Evolutionary conservation across 345 rosid species (phyloP).

Genomic region (Brassica cretica): DNA sequence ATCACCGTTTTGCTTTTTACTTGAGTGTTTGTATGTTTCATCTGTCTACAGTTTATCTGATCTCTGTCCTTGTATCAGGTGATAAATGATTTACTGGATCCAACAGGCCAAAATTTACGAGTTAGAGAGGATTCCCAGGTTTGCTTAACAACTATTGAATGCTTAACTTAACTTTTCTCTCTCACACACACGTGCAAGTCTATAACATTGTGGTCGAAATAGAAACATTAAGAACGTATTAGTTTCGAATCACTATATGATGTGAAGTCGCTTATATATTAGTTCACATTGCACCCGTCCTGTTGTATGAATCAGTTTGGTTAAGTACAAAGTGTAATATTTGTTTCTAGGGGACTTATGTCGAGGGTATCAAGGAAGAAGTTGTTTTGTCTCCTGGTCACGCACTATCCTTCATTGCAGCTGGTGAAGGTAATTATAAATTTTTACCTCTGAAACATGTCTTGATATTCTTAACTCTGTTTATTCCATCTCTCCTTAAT

Average conservation of each 20-base stretch:
- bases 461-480: not conserved
- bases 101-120: slow-evolving; percentile 98
- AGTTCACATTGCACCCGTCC: not conserved
- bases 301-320: not conserved
- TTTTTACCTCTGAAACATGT: not conserved
- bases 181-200: not conserved
- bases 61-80: slow-evolving; percentile 59
- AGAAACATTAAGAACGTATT: not conserved
- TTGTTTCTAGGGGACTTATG: slow-evolving; percentile 84
- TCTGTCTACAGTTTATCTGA: slow-evolving; percentile 18
- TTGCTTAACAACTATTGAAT: slow-evolving; percentile 17
- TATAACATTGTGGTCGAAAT: not conserved
- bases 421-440: slow-evolving; percentile 82
- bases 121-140: slow-evolving; percentile 99
- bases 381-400: slow-evolving; percentile 99
- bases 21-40: slow-evolving; percentile 3
- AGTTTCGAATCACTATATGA: not conserved
- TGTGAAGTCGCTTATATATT: not conserved
- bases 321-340: not conserved
- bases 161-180: slow-evolving; percentile 11
- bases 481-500: slow-evolving; percentile 13
- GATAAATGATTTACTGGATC: slow-evolving; percentile 98
- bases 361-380: slow-evolving; percentile 99
- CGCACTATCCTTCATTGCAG: slow-evolving; percentile 96
- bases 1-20: slow-evolving; percentile 10